These are phyloP conservation scores for Trichoderma simmonsii DNA, from an alignment of 2,329 filamentous ascomycete species.

Conservation along the genomic window DNA sequence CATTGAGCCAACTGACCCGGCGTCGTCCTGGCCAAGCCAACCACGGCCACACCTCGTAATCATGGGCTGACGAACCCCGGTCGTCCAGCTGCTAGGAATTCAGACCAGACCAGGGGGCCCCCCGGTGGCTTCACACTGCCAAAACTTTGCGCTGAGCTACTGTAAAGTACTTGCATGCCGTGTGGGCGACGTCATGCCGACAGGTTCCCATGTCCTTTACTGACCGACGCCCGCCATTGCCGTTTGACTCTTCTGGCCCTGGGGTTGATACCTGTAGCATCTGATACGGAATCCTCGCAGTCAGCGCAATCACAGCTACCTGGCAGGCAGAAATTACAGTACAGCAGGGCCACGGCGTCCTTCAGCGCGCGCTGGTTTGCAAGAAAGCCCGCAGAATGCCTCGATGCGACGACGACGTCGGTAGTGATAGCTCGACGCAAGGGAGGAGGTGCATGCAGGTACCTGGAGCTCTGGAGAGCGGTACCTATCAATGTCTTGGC, in stretches of 20 bases:
- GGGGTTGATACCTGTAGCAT: background rate
- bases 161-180: background rate
- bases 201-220: background rate
- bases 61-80: constrained; percentile 10
- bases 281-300: background rate
- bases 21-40: background rate
- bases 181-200: constrained; percentile 13
- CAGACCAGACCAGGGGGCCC: background rate
- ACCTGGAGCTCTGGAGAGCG: background rate
- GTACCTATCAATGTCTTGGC: background rate
- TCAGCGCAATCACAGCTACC: background rate
- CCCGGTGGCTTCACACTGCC: constrained; percentile 8
- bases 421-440: background rate
- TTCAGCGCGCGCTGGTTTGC: background rate
- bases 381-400: background rate
- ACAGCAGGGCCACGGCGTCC: background rate
- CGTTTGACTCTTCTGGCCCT: background rate
- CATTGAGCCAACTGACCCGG: constrained; percentile 1
- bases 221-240: background rate
- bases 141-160: constrained; percentile 7
- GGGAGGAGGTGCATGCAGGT: background rate
- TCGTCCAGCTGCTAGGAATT: background rate
- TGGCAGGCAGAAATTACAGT: constrained; percentile 8
- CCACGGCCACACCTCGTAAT: constrained; percentile 11
- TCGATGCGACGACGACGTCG: constrained; percentile 2